Evolutionary conservation across 2,329 filamentous ascomycete species (phyloP).

Genomic region (Coniella lustricola): DNA sequence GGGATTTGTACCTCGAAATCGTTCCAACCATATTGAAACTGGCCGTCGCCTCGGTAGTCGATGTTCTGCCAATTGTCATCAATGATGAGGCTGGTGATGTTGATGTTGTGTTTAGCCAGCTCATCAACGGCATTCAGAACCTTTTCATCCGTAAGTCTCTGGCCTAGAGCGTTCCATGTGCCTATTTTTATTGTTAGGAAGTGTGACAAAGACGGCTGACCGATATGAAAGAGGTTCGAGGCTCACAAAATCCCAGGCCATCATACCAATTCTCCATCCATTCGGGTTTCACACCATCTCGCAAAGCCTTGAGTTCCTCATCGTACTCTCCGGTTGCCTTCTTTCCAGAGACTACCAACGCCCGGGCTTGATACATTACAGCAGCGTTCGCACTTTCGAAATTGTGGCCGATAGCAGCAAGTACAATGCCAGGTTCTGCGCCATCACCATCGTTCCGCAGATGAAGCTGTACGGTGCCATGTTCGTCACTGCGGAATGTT

Average conservation of each 20-base stretch:
- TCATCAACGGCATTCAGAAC: constrained; percentile 68
- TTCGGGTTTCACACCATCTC: constrained; percentile 44
- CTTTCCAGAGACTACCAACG: constrained; percentile 45
- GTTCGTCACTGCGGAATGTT: constrained; percentile 55
- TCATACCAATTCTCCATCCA: constrained; percentile 91
- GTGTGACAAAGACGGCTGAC: constrained; percentile 5
- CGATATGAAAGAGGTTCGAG: neutral
- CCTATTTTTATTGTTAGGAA: constrained; percentile 29
- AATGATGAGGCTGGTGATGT: constrained; percentile 81
- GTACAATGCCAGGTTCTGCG: constrained; percentile 49
- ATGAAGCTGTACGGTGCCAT: constrained; percentile 62
- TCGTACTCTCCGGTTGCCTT: constrained; percentile 34
- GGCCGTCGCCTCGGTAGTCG: constrained; percentile 41
- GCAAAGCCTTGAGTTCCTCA: constrained; percentile 38
- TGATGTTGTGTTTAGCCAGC: constrained; percentile 64
- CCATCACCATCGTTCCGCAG: constrained; percentile 62
- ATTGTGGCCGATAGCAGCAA: constrained; percentile 64
- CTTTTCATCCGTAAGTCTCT: constrained; percentile 72
- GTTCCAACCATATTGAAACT: constrained; percentile 61
- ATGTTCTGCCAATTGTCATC: constrained; percentile 95
- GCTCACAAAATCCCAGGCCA: constrained; percentile 77
- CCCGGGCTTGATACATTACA: constrained; percentile 81
- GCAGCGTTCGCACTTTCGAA: constrained; percentile 74
- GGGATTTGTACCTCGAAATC: constrained; percentile 58
- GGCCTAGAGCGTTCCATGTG: constrained; percentile 92